Percentiles rank a stretch among this genome's conserved stretches.
These are phyloP conservation scores for Mayamaea pseudoterrestris DNA, from an alignment of 108 stramenopile genomes.

Conservation along the genomic window DNA sequence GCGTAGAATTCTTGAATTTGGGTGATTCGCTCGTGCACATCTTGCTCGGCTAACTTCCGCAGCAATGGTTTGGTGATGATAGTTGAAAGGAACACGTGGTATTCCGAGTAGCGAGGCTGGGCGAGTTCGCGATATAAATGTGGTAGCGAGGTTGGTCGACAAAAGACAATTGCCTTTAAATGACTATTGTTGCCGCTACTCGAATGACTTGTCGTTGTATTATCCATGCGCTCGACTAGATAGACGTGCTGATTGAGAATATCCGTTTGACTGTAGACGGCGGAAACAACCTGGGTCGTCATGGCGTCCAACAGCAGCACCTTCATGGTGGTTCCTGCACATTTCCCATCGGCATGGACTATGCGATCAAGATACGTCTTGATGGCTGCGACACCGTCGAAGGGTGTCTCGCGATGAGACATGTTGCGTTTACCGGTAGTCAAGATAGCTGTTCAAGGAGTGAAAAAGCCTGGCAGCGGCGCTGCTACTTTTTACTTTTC, in stretches of 20 bases:
- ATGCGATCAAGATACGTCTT: slow-evolving; percentile 86
- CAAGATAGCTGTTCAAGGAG: too few relatives aligned
- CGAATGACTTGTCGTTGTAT: slow-evolving; percentile 9
- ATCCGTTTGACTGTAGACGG: slow-evolving; percentile 84
- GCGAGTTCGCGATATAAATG: slow-evolving; percentile 69
- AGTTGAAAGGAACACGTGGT: slow-evolving; percentile 95
- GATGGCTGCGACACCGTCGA: slow-evolving; percentile 73
- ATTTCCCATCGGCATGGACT: slow-evolving; percentile 48
- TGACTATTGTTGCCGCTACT: slow-evolving; percentile 22
- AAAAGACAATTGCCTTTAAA: slow-evolving; percentile 87
- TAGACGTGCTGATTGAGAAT: slow-evolving; percentile 80
- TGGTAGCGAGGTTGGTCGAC: slow-evolving; percentile 90
- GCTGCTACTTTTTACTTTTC: too few relatives aligned
- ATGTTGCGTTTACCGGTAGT: too few relatives aligned
- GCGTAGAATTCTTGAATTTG: slow-evolving; percentile 98
- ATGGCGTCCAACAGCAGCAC: slow-evolving; percentile 82
- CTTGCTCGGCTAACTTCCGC: slow-evolving; percentile 82
- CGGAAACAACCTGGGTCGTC: slow-evolving; percentile 84
- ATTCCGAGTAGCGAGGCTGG: slow-evolving; percentile 83
- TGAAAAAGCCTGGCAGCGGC: too few relatives aligned
- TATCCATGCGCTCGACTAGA: slow-evolving; percentile 62
- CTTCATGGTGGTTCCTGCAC: slow-evolving; percentile 77
- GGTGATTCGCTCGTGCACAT: slow-evolving; percentile 68
- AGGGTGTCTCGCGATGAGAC: not conserved
- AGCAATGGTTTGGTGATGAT: slow-evolving; percentile 65